Evolutionary conservation across 2,329 filamentous ascomycete species (phyloP), one percentile per base, ranked within the genome.

Genomic region (Nigrospora osmanthi): DNA sequence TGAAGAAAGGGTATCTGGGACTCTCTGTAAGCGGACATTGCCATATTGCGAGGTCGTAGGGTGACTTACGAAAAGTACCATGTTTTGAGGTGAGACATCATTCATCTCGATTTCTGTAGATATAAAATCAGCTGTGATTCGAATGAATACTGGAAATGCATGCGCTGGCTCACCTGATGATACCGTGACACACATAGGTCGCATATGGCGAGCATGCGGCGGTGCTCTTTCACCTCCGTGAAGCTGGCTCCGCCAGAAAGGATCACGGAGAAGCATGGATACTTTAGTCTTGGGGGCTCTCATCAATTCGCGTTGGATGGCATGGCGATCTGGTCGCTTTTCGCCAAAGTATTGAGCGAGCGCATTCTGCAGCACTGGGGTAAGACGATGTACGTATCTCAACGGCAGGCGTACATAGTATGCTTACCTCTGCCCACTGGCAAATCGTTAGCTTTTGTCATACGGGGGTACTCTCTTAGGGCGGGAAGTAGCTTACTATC

Each of bases 1-100:
- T 70, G 66, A 2, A 70, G 58, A 36, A 61, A 69, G 2, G 65
- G 65, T 59, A 67, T 64, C 65, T 69, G 16, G 0, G 34, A 3
- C 11, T 30, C 16, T 32, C 11, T 11, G 9, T 23, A 6, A n/a
- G 23, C 11, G 31, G 23, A 7, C 2, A 7, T 7, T 10, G 23
- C 23, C 23, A 28, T 10, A 10, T 28, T 6, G 5, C 23, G 23
- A 23, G 19, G 11, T 2, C n/a, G 12, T 15, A 15, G 28, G 11
- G 5, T 13, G 17, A 54, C 55, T 40, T 35, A 58, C 56, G 15
- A 59, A 59, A 1, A 58, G 42, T 0, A 52, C 56, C 19, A 58
- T 51, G 9, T 57, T 57, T 3, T 42, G 45, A 13, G 31, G 39
- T 1, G 7, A 17, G 11, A 9, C 15, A 35, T 2, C 4, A 6